Base-by-base conservation (phyloP, 2,329 filamentous ascomycete genomes). In the Magnaporthales sp. region DNA sequence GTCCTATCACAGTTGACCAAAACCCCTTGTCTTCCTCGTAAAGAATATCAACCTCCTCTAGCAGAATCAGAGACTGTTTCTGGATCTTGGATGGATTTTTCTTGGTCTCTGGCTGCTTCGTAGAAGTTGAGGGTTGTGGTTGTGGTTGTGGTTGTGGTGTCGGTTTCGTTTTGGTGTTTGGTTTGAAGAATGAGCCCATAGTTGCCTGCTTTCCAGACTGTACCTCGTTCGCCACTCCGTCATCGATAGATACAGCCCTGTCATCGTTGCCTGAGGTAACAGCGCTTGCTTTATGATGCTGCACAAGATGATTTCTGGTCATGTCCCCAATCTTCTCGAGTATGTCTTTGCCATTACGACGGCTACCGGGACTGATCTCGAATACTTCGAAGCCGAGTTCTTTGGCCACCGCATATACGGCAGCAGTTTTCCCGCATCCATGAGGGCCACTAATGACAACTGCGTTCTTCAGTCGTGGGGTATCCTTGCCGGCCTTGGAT, bases 11-110 rank as follows among this genome's bases (percentile, higher is more conserved):
- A 0, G 92, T 95, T 0, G 84, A 78, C 95, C 95, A 99, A 74
- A 99, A 99, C 69, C 94, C 90, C 76, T 92, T 94, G 75, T 99
- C 95, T 75, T 98, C 94, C 66, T 97, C 93, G 75, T 95, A 99
- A 1, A 99, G 83, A 19, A 98, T 80, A 73, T 99, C 96, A 0
- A 92, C 92, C 77, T 99, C 95, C 76, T 99, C 95, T 1, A 99
- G 82, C 1, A 99, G 81, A 69, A 99, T 97, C 24, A 99, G 80
- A 0, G 94, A 98, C 76, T 99, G 95, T 72, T 96, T 96, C 75
- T 98, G 94, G 29, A 80, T 75, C 70, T 84, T 83, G 2, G 74
- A 60, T 2, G 73, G 70, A 67, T 76, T 71, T 65, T 76, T 75
- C 62, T 77, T 78, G n/a, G 61, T 27, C 7, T 68, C 67, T 5